Evolutionary conservation across 805 yeast species (phyloP), one percentile per base, ranked within the genome.

Genomic region (Saturnispora bothae): DNA sequence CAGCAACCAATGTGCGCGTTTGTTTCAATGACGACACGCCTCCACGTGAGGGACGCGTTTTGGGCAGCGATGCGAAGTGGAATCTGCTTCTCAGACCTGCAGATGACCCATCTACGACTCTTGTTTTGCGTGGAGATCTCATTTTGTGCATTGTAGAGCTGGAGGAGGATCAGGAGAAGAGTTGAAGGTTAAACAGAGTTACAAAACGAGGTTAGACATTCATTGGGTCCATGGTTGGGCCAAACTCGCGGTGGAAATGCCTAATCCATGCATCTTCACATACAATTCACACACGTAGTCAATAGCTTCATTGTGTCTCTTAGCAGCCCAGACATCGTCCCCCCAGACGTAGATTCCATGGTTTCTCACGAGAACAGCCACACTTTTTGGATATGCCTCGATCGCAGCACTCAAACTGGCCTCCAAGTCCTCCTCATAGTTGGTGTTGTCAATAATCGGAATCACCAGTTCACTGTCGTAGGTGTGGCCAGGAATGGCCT

Each of bases 331-430:
- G 10, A 84, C 83, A 19, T 71, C 75, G 49, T 80, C 84, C 18
- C 96, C 96, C 96, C 96, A 89, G n/a, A 86, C 95, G 54, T 79
- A 89, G 32, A 89, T 78, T 1, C 97, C 97, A 53, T 89, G 97
- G 52, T 96, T 69, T 58, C 95, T 73, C 5, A 89, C 96, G 38
- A 89, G 64, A 1, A 89, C 85, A 0, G 96, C 96, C 3, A 86
- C 73, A 3, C 94, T 63, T 0, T 73, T 67, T 1, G 96, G 96
- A 50, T 84, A 79, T 13, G 68, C 64, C n/a, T 48, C 56, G 38
- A 88, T 73, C 1, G 86, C 80, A 40, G 69, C 59, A 44, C 73
- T 73, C 31, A 88, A 61, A 15, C 78, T 63, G 19, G 71, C 82
- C 6, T 78, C 73, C 45, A 89, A 66, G 42, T 85, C 86, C 53